A percentile compares a stretch with the other conserved stretches of the same genome.
These are phyloP conservation scores for Colletotrichum agaves DNA, from an alignment of 2,329 filamentous ascomycete genomes.

Conservation along the genomic window DNA sequence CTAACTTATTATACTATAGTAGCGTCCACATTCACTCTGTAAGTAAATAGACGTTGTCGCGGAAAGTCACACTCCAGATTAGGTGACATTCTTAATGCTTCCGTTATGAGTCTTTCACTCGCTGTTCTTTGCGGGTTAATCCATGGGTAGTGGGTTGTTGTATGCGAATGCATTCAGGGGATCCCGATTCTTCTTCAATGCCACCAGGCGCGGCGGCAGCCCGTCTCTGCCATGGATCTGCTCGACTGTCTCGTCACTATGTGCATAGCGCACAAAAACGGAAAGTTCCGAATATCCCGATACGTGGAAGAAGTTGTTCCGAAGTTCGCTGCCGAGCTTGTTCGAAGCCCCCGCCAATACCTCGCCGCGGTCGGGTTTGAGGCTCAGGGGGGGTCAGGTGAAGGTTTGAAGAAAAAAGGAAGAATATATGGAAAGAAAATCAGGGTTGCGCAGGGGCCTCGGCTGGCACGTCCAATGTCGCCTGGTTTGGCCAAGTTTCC, in stretches of 20 bases:
- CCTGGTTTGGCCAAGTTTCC: neutral
- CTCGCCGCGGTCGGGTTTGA: neutral
- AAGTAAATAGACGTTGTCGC: too few species aligned
- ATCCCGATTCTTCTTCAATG: neutral
- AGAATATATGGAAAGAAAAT: neutral
- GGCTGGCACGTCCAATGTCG: neutral
- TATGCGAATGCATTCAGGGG: neutral
- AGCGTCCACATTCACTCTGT: too few species aligned
- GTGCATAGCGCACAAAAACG: neutral
- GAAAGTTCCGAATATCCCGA: neutral
- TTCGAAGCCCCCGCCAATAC: neutral
- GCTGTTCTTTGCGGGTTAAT: neutral
- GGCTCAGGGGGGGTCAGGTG: neutral
- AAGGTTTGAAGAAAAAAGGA: neutral
- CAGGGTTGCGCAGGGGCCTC: neutral
- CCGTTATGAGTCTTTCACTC: too few species aligned
- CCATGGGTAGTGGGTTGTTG: neutral
- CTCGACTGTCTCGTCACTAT: neutral
- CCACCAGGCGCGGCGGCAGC: constrained; percentile 1
- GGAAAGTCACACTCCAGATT: too few species aligned
- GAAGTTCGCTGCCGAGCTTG: neutral
- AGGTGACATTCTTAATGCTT: too few species aligned
- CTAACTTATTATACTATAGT: too few species aligned
- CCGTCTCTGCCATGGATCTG: neutral
- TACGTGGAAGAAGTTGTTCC: neutral